phyloP scores from a whole-genome alignment of 2,329 filamentous ascomycete genomes.

The Aureobasidium sp. region DNA sequence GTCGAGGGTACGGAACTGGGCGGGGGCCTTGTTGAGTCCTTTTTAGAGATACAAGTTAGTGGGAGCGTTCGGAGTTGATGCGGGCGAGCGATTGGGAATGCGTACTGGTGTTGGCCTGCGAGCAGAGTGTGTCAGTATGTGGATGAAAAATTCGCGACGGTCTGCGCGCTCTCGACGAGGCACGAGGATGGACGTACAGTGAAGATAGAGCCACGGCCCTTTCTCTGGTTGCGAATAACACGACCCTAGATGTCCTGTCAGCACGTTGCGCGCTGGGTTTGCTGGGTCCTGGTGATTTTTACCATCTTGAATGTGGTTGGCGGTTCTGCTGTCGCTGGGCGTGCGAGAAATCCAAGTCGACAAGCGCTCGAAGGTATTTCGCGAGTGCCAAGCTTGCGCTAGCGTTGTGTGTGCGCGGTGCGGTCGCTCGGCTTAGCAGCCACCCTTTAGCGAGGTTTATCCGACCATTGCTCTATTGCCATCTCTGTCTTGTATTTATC shows the following conservation, averaged over 20 bases:
- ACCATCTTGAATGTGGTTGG: slow-evolving; percentile 14
- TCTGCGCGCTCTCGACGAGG: neutral
- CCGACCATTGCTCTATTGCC: neutral
- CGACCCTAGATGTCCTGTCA: slow-evolving; percentile 43
- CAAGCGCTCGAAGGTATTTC: slow-evolving; percentile 10
- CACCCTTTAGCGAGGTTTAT: too few relatives aligned
- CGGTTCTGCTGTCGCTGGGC: slow-evolving; percentile 9
- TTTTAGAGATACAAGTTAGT: slow-evolving; percentile 45
- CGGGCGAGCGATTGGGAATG: neutral
- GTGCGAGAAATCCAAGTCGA: slow-evolving; percentile 6
- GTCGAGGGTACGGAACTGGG: slow-evolving; percentile 95
- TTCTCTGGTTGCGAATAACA: slow-evolving; percentile 69
- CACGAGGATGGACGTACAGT: slow-evolving; percentile 34
- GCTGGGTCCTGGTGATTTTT: neutral
- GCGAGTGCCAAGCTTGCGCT: neutral
- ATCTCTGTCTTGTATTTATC: neutral
- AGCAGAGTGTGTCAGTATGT: slow-evolving; percentile 37
- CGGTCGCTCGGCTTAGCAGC: neutral
- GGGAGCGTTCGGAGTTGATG: slow-evolving; percentile 2
- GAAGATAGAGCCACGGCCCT: slow-evolving; percentile 73
- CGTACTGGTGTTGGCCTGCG: slow-evolving; percentile 20
- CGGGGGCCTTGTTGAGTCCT: slow-evolving; percentile 88
- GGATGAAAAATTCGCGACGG: slow-evolving; percentile 5
- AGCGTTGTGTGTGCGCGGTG: neutral
- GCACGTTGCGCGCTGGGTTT: slow-evolving; percentile 9